These are phyloP conservation scores for Lentinula sp. DNA, from an alignment of 768 basidiomycete genomes.

Conservation along the genomic window DNA sequence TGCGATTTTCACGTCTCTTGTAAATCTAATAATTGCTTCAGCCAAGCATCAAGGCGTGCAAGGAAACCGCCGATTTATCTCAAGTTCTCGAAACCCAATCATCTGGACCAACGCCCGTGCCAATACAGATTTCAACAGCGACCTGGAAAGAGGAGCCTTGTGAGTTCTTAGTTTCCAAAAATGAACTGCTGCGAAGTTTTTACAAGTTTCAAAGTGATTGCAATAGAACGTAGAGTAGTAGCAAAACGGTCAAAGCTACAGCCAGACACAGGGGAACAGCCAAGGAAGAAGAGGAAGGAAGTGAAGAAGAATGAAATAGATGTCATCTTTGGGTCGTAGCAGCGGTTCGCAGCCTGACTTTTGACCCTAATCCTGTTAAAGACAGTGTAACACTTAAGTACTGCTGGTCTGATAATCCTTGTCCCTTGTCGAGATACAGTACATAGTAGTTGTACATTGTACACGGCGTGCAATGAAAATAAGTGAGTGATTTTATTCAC, in stretches of 20 bases:
- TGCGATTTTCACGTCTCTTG: conserved; percentile 13
- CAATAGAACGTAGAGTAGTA: not conserved
- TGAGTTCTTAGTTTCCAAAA: not conserved
- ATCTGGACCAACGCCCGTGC: not conserved
- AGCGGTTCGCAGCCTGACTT: not conserved
- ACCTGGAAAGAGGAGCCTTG: not conserved
- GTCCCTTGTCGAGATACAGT: too few relatives aligned
- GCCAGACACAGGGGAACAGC: not conserved
- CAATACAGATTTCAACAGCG: not conserved
- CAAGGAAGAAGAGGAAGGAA: conserved; percentile 28
- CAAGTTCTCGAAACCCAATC: not conserved
- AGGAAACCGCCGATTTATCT: not conserved
- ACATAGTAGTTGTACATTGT: not conserved
- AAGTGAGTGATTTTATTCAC: too few relatives aligned
- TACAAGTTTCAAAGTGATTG: not conserved
- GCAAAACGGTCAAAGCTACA: conserved; percentile 1
- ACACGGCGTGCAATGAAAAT: too few relatives aligned
- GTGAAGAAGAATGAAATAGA: conserved; percentile 55
- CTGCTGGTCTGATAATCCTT: too few relatives aligned
- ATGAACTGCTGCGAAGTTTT: not conserved
- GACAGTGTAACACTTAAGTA: too few relatives aligned
- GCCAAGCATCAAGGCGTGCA: not conserved
- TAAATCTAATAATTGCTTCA: not conserved
- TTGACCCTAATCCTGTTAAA: too few relatives aligned
- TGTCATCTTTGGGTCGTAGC: conserved; percentile 58